A percentile compares a stretch with the other conserved stretches of the same genome.
Evolutionary conservation across 352 stramenopile species (phyloP).

Genomic region (Phytophthora brassicae): DNA sequence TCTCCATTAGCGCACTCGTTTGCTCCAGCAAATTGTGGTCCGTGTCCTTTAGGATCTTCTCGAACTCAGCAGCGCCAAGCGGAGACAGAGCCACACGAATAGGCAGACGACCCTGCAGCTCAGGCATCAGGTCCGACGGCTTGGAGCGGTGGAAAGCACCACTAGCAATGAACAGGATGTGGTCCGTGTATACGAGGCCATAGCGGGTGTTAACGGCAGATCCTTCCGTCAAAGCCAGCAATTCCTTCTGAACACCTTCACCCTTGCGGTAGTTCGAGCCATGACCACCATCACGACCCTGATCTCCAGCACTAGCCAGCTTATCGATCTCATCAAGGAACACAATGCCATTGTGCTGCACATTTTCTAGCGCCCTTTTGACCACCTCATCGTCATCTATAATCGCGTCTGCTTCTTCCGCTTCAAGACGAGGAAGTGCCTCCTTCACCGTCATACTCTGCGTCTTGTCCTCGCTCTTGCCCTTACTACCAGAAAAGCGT

Average conservation of each 20-base stretch:
- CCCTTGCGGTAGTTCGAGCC: constrained; percentile 91
- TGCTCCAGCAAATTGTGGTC: constrained; percentile 96
- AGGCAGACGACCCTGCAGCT: constrained; percentile 97
- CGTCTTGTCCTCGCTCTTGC: constrained; percentile 33
- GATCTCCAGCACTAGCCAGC: constrained; percentile 88
- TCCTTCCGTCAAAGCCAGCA: constrained; percentile 98
- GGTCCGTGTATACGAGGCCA: constrained; percentile 96
- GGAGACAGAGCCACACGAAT: constrained; percentile 98
- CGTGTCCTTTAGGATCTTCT: constrained; percentile 97
- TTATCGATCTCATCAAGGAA: constrained; percentile 99
- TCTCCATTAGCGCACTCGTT: constrained; percentile 95
- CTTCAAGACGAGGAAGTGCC: constrained; percentile 66
- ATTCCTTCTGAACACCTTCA: constrained; percentile 98
- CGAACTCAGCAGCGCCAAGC: constrained; percentile 97
- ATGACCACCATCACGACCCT: constrained; percentile 61
- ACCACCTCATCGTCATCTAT: constrained; percentile 80
- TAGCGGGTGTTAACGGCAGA: constrained; percentile 94
- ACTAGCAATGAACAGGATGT: constrained; percentile 98
- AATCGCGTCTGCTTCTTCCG: constrained; percentile 72
- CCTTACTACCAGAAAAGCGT: constrained; percentile 20
- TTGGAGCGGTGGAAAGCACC: constrained; percentile 97
- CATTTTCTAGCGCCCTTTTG: constrained; percentile 76
- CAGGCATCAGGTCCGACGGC: constrained; percentile 96
- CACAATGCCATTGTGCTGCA: constrained; percentile 98
- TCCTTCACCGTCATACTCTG: constrained; percentile 78